Base-by-base conservation (phyloP, 108 stramenopile species). In the Nitzschia sp. region DNA sequence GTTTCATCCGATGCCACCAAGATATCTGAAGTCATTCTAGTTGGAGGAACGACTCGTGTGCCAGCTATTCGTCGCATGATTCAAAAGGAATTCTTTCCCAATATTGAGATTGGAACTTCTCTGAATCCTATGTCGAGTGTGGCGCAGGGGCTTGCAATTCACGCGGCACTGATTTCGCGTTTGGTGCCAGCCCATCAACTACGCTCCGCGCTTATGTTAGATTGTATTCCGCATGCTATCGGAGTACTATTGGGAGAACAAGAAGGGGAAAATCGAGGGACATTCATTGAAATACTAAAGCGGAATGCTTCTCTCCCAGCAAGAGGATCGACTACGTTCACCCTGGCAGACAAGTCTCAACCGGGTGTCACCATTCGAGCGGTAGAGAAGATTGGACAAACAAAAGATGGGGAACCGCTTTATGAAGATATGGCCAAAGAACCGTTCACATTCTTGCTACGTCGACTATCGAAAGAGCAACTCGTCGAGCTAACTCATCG, bases 131-230 rank as follows among this genome's bases (percentile, higher is more conserved):
- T 90, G 66, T 78, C 82, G 28, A 88, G 88, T 41, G 88, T 90
- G 1, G 85, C 91, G 2, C 91, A 93, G 73, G 91, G 91, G 44
- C 62, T 81, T 28, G 91, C 91, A 29, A 87, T 93, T 62, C 89
- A 90, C 67, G 85, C 91, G 31, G 91, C 91, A 29, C 73, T 88
- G 23, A 23, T 78, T 25, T 90, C 89, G 2, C 73, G 74, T 29
- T 28, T 54, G 11, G 83, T 93, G 11, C 89, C 91, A 9, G 19
- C 75, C 22, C 82, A 84, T 66, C 81, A 85, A 50, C 72, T 93
- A 34, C 67, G 81, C 38, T 84, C 83, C 61, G 88, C 89, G 3
- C 72, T 93, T 68, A 93, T 93, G 91, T 61, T 93, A 60, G 91
- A 93, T 72, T 81, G 84, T 52, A 31, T 90, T 26, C 91, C 91